Base-by-base conservation (phyloP, 805 yeast genomes). In the Nakazawaea sp. region DNA sequence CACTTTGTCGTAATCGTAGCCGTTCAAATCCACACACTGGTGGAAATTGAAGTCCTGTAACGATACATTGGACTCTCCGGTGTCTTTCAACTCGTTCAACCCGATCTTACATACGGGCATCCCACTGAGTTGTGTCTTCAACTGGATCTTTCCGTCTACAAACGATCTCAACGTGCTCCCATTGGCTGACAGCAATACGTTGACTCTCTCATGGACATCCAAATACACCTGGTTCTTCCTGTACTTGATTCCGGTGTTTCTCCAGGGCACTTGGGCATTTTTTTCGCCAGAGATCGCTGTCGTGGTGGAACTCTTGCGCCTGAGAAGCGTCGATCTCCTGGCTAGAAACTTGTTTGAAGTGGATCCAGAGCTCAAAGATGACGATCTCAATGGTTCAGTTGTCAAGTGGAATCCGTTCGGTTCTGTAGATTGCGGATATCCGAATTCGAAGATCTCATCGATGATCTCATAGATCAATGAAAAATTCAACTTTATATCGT, bases 81-180 rank as follows among this genome's bases (percentile, higher is more conserved):
- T n/a, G 18, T 52, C 56, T 30, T 44, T 49, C 10, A 18, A 16
- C 43, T 82, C 88, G 43, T 78, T 76, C 33, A 90, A 66, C 0
- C 90, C 95, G 53, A 89, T 79, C 33, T 78, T 73, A 55, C 96
- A 89, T 18, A 70, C 70, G 0, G 97, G 96, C 72, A 78, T 75
- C 3, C 96, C 96, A 0, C 84, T 70, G 10, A 89, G 58, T 30
- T 78, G 85, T 0, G 90, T 65, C 34, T 79, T 78, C 70, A 86
- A 70, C 35, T 70, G 66, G 32, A 89, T 76, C 9, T 71, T 62
- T 4, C 97, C 97, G 45, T 81, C 85, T 18, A 88, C 84, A 49
- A 75, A 80, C 0, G 88, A 70, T 40, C 82, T 69, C 21, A 85
- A 59, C 1, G 82, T 66, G 15, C 75, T 70, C 1, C 86, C 84